Conservation (phyloP, 2,329 filamentous ascomycete species). For the Metarhizium album region DNA sequence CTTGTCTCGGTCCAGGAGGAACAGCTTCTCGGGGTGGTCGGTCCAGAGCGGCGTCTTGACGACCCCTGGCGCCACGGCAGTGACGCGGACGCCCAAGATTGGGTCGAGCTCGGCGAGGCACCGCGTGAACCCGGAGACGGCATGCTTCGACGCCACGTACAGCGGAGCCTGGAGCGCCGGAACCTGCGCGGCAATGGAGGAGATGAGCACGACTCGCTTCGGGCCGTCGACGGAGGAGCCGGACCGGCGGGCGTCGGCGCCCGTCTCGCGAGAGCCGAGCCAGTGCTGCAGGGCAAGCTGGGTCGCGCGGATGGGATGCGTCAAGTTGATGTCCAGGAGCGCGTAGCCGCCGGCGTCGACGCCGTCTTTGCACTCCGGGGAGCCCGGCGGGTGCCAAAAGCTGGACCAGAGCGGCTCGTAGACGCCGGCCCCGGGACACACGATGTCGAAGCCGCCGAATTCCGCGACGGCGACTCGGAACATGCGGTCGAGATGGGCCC, state of each 20-base stretch:
- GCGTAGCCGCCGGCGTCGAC: conserved; percentile 20
- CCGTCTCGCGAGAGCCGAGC: conserved; percentile 16
- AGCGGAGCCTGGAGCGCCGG: conserved; percentile 24
- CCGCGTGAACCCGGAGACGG: conserved; percentile 28
- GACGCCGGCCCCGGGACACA: conserved; percentile 35
- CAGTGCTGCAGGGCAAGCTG: conserved; percentile 30
- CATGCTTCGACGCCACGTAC: conserved; percentile 29
- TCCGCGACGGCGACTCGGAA: conserved; percentile 22
- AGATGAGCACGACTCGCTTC: conserved; percentile 27
- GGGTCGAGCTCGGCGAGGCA: conserved; percentile 26
- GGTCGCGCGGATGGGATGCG: conserved; percentile 29
- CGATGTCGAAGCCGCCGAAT: conserved; percentile 29
- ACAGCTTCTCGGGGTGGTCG: conserved; percentile 32
- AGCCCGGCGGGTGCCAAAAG: conserved; percentile 32
- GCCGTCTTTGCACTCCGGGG: conserved; percentile 20
- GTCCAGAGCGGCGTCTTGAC: conserved; percentile 35
- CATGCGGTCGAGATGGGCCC: conserved; percentile 25
- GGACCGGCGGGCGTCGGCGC: not conserved
- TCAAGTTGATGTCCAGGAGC: conserved; percentile 29
- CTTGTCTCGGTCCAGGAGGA: conserved; percentile 20
- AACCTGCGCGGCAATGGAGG: conserved; percentile 25
- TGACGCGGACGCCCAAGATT: conserved; percentile 26
- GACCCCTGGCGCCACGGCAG: conserved; percentile 32
- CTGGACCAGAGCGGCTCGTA: conserved; percentile 33
- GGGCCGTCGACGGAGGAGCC: conserved; percentile 17